Percentiles rank a stretch among this genome's conserved stretches.
These are phyloP conservation scores for Cutaneotrichosporon sp. DNA, from an alignment of 1,284 basidiomycete species.

Conservation along the genomic window DNA sequence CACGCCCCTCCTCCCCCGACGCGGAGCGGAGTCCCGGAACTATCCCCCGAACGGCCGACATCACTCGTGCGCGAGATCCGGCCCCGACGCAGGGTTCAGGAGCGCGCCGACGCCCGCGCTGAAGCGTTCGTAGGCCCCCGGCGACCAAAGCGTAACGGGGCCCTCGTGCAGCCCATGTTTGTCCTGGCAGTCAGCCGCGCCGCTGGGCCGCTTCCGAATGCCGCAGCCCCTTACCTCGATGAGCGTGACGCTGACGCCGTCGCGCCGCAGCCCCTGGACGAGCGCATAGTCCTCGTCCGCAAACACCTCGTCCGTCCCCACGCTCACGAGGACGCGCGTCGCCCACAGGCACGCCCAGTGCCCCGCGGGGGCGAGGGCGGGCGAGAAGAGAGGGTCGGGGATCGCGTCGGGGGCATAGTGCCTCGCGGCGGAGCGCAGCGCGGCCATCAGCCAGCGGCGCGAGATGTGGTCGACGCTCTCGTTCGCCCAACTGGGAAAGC, in stretches of 20 bases:
- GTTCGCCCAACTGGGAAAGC: slow-evolving; percentile 18
- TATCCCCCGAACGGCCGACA: background rate
- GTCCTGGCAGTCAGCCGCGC: background rate
- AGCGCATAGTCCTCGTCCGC: slow-evolving; percentile 37
- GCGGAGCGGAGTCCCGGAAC: no score
- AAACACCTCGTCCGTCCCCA: slow-evolving; percentile 44
- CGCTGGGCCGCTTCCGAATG: background rate
- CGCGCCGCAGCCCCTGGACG: slow-evolving; percentile 34
- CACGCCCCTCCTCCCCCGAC: no score
- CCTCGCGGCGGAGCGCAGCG: slow-evolving; percentile 22
- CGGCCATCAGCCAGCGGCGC: background rate
- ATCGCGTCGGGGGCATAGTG: slow-evolving; percentile 20
- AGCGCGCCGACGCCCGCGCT: background rate
- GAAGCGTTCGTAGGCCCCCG: slow-evolving; percentile 7
- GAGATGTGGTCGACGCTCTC: slow-evolving; percentile 21
- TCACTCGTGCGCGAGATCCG: no score
- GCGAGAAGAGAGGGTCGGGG: slow-evolving; percentile 28
- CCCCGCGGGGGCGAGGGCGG: slow-evolving; percentile 22
- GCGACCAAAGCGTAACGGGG: background rate
- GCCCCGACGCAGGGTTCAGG: background rate
- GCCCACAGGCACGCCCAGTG: slow-evolving; percentile 27
- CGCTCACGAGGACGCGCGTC: slow-evolving; percentile 35
- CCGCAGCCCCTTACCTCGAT: slow-evolving; percentile 13
- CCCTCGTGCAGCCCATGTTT: slow-evolving; percentile 3
- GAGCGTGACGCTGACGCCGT: slow-evolving; percentile 32